Evolutionary conservation across 2,329 filamentous ascomycete species (phyloP).

Genomic region (Verticillium isaacii): DNA sequence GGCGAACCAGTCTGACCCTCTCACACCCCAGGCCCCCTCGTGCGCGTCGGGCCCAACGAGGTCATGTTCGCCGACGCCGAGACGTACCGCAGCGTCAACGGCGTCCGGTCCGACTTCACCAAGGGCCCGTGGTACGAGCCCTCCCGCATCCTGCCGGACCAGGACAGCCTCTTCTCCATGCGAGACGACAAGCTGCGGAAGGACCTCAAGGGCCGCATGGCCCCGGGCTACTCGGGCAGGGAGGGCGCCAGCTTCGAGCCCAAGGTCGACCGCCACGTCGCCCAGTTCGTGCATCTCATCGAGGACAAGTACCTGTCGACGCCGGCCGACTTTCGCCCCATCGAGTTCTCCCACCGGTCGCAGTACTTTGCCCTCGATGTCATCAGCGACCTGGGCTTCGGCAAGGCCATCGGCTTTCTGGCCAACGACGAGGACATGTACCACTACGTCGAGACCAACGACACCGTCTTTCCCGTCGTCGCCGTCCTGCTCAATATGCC

Average conservation of each 20-base stretch:
- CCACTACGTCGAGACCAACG: conserved; percentile 13
- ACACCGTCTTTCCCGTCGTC: conserved; percentile 6
- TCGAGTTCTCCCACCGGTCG: conserved; percentile 8
- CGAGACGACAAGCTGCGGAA: conserved; percentile 11
- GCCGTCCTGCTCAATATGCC: conserved; percentile 18
- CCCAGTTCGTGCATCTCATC: conserved; percentile 7
- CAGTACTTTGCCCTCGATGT: conserved; percentile 18
- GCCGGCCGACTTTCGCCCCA: conserved; percentile 1
- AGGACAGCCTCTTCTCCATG: conserved; percentile 12
- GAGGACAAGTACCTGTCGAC: conserved; percentile 7
- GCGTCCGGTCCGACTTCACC: conserved; percentile 8
- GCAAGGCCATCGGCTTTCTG: conserved; percentile 20
- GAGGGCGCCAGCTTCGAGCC: conserved; percentile 9
- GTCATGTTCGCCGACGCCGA: conserved; percentile 13
- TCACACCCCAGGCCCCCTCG: conserved; percentile 8
- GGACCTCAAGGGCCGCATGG: conserved; percentile 11
- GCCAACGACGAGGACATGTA: conserved; percentile 17
- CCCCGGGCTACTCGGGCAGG: conserved; percentile 9
- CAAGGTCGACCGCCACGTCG: conserved; percentile 3
- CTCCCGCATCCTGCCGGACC: conserved; percentile 7
- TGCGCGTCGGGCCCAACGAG: conserved; percentile 14
- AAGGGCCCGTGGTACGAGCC: conserved; percentile 13
- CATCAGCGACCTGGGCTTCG: conserved; percentile 19
- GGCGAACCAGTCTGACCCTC: conserved; percentile 15
- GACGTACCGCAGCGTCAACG: conserved; percentile 5